phyloP scores from a whole-genome alignment of 1,139 yeast genomes.

The Magnusiomyces sp. region DNA sequence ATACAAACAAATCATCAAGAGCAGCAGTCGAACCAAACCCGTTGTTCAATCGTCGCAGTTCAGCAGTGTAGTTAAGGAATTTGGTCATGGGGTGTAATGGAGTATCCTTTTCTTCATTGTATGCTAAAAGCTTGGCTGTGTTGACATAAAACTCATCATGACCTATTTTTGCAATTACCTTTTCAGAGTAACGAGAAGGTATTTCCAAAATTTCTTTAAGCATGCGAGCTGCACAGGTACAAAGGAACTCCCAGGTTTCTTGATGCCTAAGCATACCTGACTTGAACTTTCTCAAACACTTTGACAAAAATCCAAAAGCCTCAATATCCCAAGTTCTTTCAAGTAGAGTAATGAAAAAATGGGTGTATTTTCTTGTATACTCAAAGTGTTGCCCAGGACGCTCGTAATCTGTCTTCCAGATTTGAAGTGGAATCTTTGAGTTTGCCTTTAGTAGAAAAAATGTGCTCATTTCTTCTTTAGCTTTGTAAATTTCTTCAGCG shows the following conservation, averaged over 20 bases:
- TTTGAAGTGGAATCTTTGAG: constrained; percentile 65
- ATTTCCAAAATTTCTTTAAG: constrained; percentile 41
- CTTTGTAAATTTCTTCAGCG: constrained; percentile 43
- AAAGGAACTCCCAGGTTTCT: constrained; percentile 54
- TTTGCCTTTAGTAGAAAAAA: constrained; percentile 55
- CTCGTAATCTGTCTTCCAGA: constrained; percentile 92
- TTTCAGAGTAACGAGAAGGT: constrained; percentile 46
- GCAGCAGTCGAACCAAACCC: constrained; percentile 77
- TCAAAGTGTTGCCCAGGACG: constrained; percentile 89
- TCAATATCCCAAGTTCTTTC: constrained; percentile 48
- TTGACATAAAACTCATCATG: constrained; percentile 38
- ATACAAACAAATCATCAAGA: constrained; percentile 65
- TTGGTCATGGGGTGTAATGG: constrained; percentile 17
- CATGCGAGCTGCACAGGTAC: constrained; percentile 43
- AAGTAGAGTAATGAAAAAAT: constrained; percentile 52
- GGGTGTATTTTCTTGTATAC: constrained; percentile 63
- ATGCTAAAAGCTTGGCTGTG: constrained; percentile 19
- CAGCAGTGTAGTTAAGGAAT: constrained; percentile 45
- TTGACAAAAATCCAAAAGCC: constrained; percentile 51
- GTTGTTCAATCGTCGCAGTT: constrained; percentile 62
- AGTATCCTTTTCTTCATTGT: constrained; percentile 17
- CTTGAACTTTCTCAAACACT: constrained; percentile 65
- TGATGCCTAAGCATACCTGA: constrained; percentile 61
- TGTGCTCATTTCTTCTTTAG: constrained; percentile 54
- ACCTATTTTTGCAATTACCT: constrained; percentile 39